Conservation (phyloP, 768 basidiomycete species). For the Rhizopogon rudus region DNA sequence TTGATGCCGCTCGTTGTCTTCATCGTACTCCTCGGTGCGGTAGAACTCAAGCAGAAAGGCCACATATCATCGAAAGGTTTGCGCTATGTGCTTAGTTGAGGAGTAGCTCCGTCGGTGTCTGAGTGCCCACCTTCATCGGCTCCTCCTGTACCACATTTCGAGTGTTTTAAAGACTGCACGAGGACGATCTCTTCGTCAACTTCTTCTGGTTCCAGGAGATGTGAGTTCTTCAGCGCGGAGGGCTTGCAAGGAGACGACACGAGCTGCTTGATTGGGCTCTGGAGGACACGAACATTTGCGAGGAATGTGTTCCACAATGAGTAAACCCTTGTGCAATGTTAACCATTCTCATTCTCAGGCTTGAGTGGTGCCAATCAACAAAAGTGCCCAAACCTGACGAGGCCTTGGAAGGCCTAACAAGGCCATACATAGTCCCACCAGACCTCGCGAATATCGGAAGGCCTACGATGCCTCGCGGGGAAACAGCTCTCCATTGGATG, state of each 20-base stretch:
- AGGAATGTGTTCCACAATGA: slow-evolving; percentile 45
- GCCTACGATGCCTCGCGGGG: no score
- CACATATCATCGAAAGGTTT: slow-evolving; percentile 29
- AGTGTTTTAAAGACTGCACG: slow-evolving; percentile 51
- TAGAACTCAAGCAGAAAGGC: slow-evolving; percentile 25
- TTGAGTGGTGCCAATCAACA: neutral
- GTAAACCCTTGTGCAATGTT: slow-evolving; percentile 71
- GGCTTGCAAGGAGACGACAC: slow-evolving; percentile 11
- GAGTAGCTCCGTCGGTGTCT: slow-evolving; percentile 5
- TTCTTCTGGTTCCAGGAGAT: slow-evolving; percentile 27
- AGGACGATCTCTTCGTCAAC: slow-evolving; percentile 51
- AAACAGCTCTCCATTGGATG: no score
- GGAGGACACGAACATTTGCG: slow-evolving; percentile 60
- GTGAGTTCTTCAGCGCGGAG: slow-evolving; percentile 2
- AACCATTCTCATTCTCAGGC: no score
- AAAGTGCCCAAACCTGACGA: neutral
- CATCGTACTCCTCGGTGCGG: slow-evolving; percentile 12
- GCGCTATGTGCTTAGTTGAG: slow-evolving; percentile 20
- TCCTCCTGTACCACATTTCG: slow-evolving; percentile 62
- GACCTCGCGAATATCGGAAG: no score
- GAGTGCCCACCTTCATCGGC: slow-evolving; percentile 11
- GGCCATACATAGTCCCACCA: neutral
- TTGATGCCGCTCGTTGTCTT: slow-evolving; percentile 23
- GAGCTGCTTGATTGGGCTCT: slow-evolving; percentile 32
- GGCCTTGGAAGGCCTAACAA: neutral